Evolutionary conservation across 768 basidiomycete species (phyloP).

Genomic region (Amanita jacksonii): DNA sequence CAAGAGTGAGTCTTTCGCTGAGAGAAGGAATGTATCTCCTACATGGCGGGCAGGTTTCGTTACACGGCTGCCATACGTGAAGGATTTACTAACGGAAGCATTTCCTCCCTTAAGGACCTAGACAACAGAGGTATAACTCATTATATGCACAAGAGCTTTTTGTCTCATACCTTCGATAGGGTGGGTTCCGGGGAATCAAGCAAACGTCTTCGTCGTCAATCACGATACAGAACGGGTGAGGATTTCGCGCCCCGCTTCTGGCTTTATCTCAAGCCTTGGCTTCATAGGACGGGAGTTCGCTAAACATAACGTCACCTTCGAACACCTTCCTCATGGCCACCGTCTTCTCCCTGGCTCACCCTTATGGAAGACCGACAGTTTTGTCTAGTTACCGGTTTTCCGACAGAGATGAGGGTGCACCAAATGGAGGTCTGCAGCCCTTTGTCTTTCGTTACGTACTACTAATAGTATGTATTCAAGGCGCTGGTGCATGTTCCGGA

Average conservation of each 20-base stretch:
- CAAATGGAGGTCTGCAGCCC: constrained; percentile 38
- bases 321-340: constrained; percentile 53
- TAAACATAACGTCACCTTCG: constrained; percentile 51
- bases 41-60: constrained; percentile 35
- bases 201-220: constrained; percentile 60
- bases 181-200: constrained; percentile 43
- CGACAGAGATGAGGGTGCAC: constrained; percentile 44
- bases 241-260: background rate
- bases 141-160: background rate
- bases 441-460: background rate
- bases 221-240: constrained; percentile 59
- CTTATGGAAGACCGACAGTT: constrained; percentile 57
- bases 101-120: constrained; percentile 41
- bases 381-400: constrained; percentile 48
- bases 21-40: background rate
- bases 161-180: constrained; percentile 22
- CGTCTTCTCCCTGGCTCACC: constrained; percentile 57
- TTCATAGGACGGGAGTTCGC: constrained; percentile 39
- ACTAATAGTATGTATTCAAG: constrained; percentile 15
- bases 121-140: constrained; percentile 34
- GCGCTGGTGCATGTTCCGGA: constrained; percentile 38
- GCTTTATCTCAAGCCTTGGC: no score
- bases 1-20: constrained; percentile 42
- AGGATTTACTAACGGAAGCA: constrained; percentile 42
- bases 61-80: constrained; percentile 43